Conservation (phyloP, 495 filamentous ascomycete species). For the Penicillium pulvis region DNA sequence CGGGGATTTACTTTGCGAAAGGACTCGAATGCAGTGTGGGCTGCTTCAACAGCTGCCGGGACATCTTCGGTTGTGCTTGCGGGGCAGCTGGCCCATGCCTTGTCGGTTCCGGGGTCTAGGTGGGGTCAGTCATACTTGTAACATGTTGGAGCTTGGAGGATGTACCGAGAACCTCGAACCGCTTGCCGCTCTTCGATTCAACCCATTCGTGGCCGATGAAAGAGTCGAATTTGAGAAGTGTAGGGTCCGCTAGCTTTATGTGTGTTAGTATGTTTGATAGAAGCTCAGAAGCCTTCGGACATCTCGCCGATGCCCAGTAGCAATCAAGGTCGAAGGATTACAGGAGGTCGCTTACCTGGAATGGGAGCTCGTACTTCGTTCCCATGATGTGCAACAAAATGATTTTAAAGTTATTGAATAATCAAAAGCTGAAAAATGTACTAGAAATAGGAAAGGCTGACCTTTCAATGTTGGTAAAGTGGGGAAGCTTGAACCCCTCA, state of each 20-base stretch:
- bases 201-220: conserved; percentile 66
- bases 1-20: conserved; percentile 63
- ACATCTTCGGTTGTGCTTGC: conserved; percentile 63
- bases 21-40: conserved; percentile 61
- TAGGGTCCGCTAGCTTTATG: conserved; percentile 57
- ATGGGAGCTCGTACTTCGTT: conserved; percentile 40
- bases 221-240: conserved; percentile 60
- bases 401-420: background rate
- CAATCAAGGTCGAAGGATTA: background rate
- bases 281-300: conserved; percentile 9
- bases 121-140: background rate
- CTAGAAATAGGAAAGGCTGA: background rate
- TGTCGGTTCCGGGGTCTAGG: conserved; percentile 65
- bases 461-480: background rate
- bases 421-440: background rate
- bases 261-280: background rate
- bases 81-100: conserved; percentile 65
- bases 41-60: conserved; percentile 57
- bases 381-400: conserved; percentile 25
- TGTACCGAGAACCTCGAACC: conserved; percentile 67
- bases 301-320: conserved; percentile 17
- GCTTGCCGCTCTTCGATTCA: conserved; percentile 59
- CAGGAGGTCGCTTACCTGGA: conserved; percentile 32
- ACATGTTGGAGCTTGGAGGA: background rate
- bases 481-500: background rate